Conservation (phyloP, 2,329 filamentous ascomycete genomes). For the Keithomyces neogunnii region DNA sequence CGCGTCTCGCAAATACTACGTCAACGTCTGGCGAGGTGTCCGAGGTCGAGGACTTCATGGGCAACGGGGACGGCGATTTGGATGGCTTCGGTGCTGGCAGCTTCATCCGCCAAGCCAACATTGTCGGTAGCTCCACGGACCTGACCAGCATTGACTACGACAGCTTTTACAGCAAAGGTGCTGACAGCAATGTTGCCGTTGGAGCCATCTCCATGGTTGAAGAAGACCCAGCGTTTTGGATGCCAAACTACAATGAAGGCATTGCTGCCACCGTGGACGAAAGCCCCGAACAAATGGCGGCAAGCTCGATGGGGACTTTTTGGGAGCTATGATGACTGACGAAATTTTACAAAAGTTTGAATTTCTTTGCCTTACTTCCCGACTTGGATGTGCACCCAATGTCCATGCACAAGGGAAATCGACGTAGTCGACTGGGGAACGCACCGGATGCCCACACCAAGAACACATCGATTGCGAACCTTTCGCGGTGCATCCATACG, state of each 20-base stretch:
- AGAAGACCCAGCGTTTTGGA: conserved; percentile 41
- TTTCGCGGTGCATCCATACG: neutral
- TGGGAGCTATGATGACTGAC: conserved; percentile 24
- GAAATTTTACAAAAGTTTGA: neutral
- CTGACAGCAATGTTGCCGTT: conserved; percentile 27
- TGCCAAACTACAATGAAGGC: conserved; percentile 35
- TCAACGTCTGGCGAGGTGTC: conserved; percentile 61
- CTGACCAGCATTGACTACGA: conserved; percentile 45
- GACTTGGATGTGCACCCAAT: conserved; percentile 3
- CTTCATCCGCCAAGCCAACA: conserved; percentile 36
- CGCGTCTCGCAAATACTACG: conserved; percentile 45
- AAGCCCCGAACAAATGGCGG: conserved; percentile 23
- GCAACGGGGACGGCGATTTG: conserved; percentile 39
- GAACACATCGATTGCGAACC: neutral
- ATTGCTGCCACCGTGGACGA: conserved; percentile 26
- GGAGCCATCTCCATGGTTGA: conserved; percentile 42
- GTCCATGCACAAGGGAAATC: neutral
- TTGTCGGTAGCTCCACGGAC: conserved; percentile 33
- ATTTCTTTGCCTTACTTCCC: conserved; percentile 5
- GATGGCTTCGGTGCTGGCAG: conserved; percentile 37
- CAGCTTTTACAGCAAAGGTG: conserved; percentile 43
- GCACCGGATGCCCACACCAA: neutral
- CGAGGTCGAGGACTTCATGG: conserved; percentile 53
- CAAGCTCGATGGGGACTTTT: conserved; percentile 21
- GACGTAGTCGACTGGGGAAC: neutral